Percentiles rank a stretch among this genome's conserved stretches.
Conservation (phyloP, 768 basidiomycete species). For the Xanthoconium purpureum region DNA sequence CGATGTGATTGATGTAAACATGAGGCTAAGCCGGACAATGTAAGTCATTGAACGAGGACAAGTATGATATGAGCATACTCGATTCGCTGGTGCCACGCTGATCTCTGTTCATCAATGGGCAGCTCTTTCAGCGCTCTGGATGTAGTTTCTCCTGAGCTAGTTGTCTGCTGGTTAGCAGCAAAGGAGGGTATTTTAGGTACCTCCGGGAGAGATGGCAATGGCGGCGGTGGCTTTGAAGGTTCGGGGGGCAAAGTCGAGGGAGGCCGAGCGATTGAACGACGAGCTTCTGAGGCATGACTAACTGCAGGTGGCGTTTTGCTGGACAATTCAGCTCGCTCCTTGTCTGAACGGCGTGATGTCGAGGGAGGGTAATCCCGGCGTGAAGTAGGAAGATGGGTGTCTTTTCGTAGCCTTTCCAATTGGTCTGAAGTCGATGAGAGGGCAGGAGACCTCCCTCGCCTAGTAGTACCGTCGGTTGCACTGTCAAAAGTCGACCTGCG, state of each 20-base stretch:
- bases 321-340: background rate
- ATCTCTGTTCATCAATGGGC: constrained; percentile 37
- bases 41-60: background rate
- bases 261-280: background rate
- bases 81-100: constrained; percentile 40
- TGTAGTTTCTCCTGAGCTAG: background rate
- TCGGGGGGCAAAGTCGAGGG: constrained; percentile 8
- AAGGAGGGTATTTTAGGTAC: constrained; percentile 22
- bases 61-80: constrained; percentile 30
- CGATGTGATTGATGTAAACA: constrained; percentile 34
- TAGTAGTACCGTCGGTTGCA: constrained; percentile 4
- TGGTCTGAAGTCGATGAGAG: constrained; percentile 27
- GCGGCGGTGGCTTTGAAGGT: constrained; percentile 17
- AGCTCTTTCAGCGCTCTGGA: constrained; percentile 19
- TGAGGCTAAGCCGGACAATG: constrained; percentile 25
- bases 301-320: background rate
- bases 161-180: constrained; percentile 9
- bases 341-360: constrained; percentile 4
- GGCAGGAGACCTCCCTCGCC: constrained; percentile 23
- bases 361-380: constrained; percentile 9
- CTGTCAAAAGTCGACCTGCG: constrained; percentile 15
- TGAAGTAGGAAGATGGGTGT: constrained; percentile 3
- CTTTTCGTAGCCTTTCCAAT: constrained; percentile 22
- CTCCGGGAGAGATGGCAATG: constrained; percentile 18
- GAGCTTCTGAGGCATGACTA: background rate